Base-by-base conservation (phyloP, 345 rosid species). In the Litchi chinensis region DNA sequence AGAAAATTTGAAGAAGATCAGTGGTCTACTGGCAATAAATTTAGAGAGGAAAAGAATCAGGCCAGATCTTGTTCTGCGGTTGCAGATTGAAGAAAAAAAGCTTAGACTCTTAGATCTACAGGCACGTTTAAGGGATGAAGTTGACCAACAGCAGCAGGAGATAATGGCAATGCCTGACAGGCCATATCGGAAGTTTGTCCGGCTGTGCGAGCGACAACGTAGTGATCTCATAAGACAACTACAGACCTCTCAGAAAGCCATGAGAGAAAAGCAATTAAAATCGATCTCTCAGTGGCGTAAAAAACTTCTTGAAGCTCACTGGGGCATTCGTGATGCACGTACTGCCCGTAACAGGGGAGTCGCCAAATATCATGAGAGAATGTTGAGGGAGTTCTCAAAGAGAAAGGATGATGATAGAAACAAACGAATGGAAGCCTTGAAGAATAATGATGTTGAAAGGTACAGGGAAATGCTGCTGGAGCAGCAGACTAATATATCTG, bases 121-220 rank as follows among this genome's bases (percentile, higher is more conserved):
- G 87, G 85, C 97, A 5, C 98, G 93, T 57, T 83, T 97, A 77
- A 90, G 98, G 85, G 97, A 92, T 77, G 96, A 93, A 81, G 97
- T 97, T 75, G 98, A 97, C 84, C 90, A 89, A 76, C 96, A 93
- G 62, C 99, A 97, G 79, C 98, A 97, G 85, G 98, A 93, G 85
- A 97, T 97, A 80, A 97, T 93, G 98, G 89, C 91, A 79, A 97
- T 97, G 99, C 98, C 99, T 69, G 98, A 97, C 83, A 89, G 99
- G 81, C 98, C 95, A 50, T 97, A 97, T 83, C 87, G 98, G 65
- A 97, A 97, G 84, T 97, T 97, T 93, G 97, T 97, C 77, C 90
- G 98, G 80, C 76, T 97, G 65, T 97, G 99, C 77, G 99, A 94
- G 86, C 95, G 98, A 56, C 99, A 97, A 76, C 90, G 99, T 32